Evolutionary conservation across 2,329 filamentous ascomycete genomes (phyloP), one percentile per base, ranked within the genome.

Genomic region (Diplodia corticola): DNA sequence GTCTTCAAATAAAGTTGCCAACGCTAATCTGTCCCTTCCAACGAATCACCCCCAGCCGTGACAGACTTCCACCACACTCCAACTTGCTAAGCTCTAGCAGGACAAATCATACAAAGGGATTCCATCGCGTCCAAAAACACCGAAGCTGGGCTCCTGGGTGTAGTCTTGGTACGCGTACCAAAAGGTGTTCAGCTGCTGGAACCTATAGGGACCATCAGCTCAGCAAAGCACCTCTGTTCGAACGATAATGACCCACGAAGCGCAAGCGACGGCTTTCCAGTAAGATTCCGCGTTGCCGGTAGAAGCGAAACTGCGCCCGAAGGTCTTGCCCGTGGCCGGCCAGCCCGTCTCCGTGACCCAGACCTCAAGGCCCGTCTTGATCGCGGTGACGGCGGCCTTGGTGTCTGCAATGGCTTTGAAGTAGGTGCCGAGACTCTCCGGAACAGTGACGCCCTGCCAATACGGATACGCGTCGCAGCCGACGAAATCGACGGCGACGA

Each of bases 91-190:
- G 17, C 17, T 44, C n/a, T 55, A 55, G 70, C 77, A 79, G 5
- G 75, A 72, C 44, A 78, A 65, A 66, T 77, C 73, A 46, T 74
- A 79, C 63, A 76, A 33, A 4, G 76, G 75, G 30, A 68, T 66
- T 1, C 76, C 73, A n/a, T 54, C 30, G 67, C 69, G 72, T 3
- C 86, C 86, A 66, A 91, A 80, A 70, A 93, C 80, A 66, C 91
- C 90, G 72, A 93, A 94, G 75, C 85, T 88, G 49, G 90, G 89
- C 78, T 81, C 85, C 37, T 89, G 87, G 4, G 84, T 84, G 57
- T 46, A 46, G 71, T 94, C 91, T 74, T 90, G 86, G 30, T 93
- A 85, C 61, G 87, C 91, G 80, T 88, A 92, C 89, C 91, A 94
- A 86, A 88, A 94, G 68, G 86, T 86, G 64, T 77, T 74, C 65